Percentiles rank a stretch among this genome's conserved stretches.
phyloP scores from a whole-genome alignment of 1,284 basidiomycete species.

The Cronartium quercuum region DNA sequence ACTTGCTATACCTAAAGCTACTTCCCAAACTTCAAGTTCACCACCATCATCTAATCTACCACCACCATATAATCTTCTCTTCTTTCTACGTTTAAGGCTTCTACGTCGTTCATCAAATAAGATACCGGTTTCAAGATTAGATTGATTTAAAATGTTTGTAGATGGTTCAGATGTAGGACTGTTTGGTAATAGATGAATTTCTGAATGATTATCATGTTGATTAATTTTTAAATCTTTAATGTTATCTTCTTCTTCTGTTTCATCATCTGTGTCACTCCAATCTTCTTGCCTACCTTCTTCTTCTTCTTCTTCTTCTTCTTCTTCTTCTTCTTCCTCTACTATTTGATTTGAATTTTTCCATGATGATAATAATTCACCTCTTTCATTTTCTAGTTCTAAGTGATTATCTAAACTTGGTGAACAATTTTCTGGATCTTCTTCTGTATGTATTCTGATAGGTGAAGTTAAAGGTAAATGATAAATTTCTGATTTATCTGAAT shows the following conservation, averaged over 20 bases:
- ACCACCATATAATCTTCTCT: conserved; percentile 32
- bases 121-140: not conserved
- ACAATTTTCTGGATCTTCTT: not conserved
- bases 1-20: conserved; percentile 32
- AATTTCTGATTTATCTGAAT: not conserved
- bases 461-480: conserved; percentile 2
- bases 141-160: not conserved
- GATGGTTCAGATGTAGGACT: not conserved
- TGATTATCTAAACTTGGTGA: not conserved
- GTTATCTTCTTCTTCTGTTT: not conserved
- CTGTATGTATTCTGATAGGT: not conserved
- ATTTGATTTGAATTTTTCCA: not conserved
- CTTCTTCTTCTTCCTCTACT: conserved; percentile 7
- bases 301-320: not conserved
- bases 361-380: conserved; percentile 3
- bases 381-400: not conserved
- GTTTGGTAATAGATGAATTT: not conserved
- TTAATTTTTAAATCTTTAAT: not conserved
- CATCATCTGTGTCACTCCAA: not conserved
- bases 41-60: conserved; percentile 34
- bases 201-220: not conserved
- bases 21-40: conserved; percentile 37
- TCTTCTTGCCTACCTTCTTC: not conserved
- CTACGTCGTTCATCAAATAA: not conserved
- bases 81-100: conserved; percentile 11